A percentile compares a stretch with the other conserved stretches of the same genome.
These are phyloP conservation scores for Dipteronia dyeriana DNA, from an alignment of 345 rosid species.

Conservation along the genomic window DNA sequence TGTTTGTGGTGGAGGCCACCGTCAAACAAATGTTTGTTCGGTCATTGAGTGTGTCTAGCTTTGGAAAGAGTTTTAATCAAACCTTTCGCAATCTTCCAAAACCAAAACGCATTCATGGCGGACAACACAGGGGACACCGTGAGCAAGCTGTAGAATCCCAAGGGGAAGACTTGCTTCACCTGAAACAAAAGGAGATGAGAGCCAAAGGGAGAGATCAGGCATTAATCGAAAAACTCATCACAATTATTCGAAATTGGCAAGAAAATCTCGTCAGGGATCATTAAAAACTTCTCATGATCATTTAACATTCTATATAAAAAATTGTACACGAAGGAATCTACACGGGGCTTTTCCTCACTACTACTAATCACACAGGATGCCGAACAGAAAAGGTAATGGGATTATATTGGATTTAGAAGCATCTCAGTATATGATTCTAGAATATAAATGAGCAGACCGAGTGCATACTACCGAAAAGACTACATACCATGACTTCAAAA, in stretches of 20 bases:
- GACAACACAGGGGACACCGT: slow-evolving; percentile 46
- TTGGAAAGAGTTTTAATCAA: slow-evolving; percentile 66
- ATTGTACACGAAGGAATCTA: neutral
- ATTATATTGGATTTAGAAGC: neutral
- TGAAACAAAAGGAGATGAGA: slow-evolving; percentile 22
- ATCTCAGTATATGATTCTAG: neutral
- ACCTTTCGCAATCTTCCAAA: slow-evolving; percentile 79
- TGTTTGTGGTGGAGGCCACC: neutral
- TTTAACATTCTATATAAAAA: neutral
- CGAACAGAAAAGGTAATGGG: neutral
- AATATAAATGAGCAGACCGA: neutral
- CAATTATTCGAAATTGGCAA: neutral
- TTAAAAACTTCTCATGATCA: neutral
- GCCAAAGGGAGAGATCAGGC: neutral
- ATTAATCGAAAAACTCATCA: neutral
- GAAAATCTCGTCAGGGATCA: neutral
- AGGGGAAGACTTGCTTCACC: slow-evolving; percentile 66
- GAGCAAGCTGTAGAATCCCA: slow-evolving; percentile 76
- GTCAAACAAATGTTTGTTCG: neutral
- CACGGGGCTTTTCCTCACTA: neutral
- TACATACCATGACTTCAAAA: neutral
- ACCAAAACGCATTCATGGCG: slow-evolving; percentile 69
- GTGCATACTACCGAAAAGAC: neutral
- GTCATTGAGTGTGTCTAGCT: slow-evolving; percentile 52
- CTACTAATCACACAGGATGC: neutral